Percentiles rank a stretch among this genome's conserved stretches.
Conservation (phyloP, 148 eudicot species). For the Hydrangea macrophylla region DNA sequence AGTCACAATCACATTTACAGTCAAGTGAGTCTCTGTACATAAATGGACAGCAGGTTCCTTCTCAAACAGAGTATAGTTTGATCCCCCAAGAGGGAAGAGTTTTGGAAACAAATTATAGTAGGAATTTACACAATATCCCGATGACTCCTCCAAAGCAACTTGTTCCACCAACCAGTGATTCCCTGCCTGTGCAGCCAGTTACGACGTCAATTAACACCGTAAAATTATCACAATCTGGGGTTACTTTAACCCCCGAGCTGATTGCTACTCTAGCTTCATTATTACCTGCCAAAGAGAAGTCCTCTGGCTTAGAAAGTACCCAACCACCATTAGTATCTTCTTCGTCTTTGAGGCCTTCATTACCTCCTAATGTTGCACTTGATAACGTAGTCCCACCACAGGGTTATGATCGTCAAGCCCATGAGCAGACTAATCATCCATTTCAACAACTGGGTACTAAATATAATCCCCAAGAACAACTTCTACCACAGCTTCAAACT, state of each 20-base stretch:
- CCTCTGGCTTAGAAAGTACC: constrained; percentile 36
- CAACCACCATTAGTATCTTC: constrained; percentile 36
- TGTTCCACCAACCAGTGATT: constrained; percentile 24
- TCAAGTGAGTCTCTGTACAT: constrained; percentile 35
- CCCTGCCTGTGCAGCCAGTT: constrained; percentile 25
- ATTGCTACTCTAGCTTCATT: constrained; percentile 79
- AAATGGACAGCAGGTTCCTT: constrained; percentile 30
- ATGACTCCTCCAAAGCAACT: constrained; percentile 30
- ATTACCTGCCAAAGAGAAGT: constrained; percentile 46
- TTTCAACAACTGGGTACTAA: constrained; percentile 39
- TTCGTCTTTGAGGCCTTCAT: constrained; percentile 5
- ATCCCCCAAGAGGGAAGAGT: constrained; percentile 39
- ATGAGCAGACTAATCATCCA: constrained; percentile 33
- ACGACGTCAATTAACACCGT: constrained; percentile 33
- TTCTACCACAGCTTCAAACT: constrained; percentile 25
- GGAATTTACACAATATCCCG: constrained; percentile 30
- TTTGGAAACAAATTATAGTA: constrained; percentile 33
- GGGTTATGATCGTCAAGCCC: constrained; percentile 33
- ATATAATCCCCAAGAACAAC: constrained; percentile 28
- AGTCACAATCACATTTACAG: constrained; percentile 37
- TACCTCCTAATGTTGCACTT: constrained; percentile 9
- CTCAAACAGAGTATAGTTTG: constrained; percentile 35
- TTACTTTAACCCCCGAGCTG: constrained; percentile 76
- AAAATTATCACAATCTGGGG: constrained; percentile 44
- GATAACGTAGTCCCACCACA: constrained; percentile 28